phyloP scores from a whole-genome alignment of 441 rosid genomes.

The Aquilaria agallochum region DNA sequence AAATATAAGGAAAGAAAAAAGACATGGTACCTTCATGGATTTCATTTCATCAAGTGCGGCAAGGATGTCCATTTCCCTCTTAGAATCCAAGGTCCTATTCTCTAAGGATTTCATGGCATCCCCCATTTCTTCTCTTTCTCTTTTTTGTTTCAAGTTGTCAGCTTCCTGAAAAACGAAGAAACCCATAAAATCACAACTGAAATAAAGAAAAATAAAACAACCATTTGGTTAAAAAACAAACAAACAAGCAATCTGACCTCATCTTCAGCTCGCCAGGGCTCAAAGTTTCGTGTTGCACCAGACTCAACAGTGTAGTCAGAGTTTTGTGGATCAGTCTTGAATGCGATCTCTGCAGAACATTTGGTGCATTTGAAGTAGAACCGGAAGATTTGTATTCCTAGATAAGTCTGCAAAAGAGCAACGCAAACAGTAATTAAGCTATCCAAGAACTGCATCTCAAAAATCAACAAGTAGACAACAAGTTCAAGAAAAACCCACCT shows the following conservation, averaged over 20 bases:
- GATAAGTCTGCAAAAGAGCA: constrained; percentile 50
- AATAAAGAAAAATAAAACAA: constrained; percentile 5
- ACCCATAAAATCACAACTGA: constrained; percentile 4
- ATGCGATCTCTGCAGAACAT: constrained; percentile 80
- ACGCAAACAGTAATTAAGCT: neutral
- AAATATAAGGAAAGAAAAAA: neutral
- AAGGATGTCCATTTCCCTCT: constrained; percentile 86
- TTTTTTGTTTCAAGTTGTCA: constrained; percentile 46
- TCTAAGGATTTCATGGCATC: constrained; percentile 94
- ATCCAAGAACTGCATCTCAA: neutral
- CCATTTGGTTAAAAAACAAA: neutral
- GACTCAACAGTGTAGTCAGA: constrained; percentile 80
- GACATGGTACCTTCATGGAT: constrained; percentile 67
- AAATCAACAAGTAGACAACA: neutral
- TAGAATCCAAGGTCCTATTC: constrained; percentile 81
- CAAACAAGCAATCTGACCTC: constrained; percentile 32
- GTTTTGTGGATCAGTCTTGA: constrained; percentile 84
- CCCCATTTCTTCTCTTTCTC: constrained; percentile 85
- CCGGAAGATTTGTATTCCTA: constrained; percentile 76
- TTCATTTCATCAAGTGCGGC: constrained; percentile 93
- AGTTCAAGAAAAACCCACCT: constrained; percentile 27
- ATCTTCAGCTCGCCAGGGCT: constrained; percentile 90
- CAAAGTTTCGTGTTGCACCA: constrained; percentile 77
- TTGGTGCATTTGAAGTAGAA: constrained; percentile 75
- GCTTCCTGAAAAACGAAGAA: constrained; percentile 29